Conservation (phyloP, 139 green algal genomes). For the Haematococcus lacustris region DNA sequence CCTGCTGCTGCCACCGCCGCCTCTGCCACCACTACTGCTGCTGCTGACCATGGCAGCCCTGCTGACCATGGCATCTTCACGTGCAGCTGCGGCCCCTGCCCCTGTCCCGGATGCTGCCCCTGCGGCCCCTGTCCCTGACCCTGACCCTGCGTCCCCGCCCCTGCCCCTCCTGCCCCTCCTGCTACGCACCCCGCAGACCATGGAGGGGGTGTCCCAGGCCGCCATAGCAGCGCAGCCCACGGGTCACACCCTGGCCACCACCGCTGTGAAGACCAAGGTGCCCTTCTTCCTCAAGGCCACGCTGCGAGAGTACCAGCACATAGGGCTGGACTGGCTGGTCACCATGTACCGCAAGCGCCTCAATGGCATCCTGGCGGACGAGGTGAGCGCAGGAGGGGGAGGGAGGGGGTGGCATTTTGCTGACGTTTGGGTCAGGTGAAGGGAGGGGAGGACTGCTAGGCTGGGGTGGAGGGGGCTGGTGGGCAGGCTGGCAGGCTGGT, state of each 20-base stretch:
- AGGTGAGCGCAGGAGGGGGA: slow-evolving; percentile 56
- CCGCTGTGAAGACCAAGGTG: slow-evolving; percentile 53
- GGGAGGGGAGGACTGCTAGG: no score
- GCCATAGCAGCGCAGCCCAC: slow-evolving; percentile 57
- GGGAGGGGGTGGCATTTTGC: not conserved
- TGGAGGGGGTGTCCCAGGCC: slow-evolving; percentile 27
- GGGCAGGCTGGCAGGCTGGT: no score
- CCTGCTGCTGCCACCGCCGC: slow-evolving; percentile 5
- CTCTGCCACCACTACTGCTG: not conserved
- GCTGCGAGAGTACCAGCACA: slow-evolving; percentile 93
- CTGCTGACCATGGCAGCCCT: slow-evolving; percentile 3
- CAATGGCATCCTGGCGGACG: slow-evolving; percentile 95
- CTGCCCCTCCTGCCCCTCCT: no score
- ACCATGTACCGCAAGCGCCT: slow-evolving; percentile 82
- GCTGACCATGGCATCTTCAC: not conserved
- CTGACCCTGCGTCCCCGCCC: no score
- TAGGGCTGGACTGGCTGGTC: slow-evolving; percentile 96
- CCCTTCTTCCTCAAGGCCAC: slow-evolving; percentile 89
- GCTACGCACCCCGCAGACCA: not conserved
- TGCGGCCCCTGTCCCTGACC: no score
- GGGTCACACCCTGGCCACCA: slow-evolving; percentile 72
- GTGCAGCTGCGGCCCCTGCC: not conserved
- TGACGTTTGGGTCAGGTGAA: slow-evolving; percentile 3
- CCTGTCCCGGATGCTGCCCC: no score
- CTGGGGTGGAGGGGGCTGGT: no score